phyloP scores from a whole-genome alignment of 164 flowering plant species.

The Umbellularia californica region DNA sequence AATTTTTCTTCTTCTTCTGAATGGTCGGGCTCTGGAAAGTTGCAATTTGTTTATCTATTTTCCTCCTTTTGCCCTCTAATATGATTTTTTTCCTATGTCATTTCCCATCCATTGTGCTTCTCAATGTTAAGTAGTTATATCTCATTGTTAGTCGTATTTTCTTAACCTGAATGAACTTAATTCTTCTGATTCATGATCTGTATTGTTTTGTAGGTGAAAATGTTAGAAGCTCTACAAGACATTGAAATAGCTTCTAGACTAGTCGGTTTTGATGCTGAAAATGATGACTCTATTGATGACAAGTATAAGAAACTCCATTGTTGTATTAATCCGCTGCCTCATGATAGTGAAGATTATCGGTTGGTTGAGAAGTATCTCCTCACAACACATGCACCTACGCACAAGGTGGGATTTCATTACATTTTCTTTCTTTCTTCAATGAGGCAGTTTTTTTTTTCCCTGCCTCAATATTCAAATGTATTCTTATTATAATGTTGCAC shows the following conservation, averaged over 20 bases:
- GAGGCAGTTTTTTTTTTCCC: neutral
- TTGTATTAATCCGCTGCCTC: constrained; percentile 59
- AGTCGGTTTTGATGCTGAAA: constrained; percentile 82
- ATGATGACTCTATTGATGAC: constrained; percentile 73
- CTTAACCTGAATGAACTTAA: neutral
- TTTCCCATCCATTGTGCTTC: neutral
- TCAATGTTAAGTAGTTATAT: too few species aligned
- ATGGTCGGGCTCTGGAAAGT: neutral
- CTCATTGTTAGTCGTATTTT: neutral
- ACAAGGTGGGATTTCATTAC: constrained; percentile 46
- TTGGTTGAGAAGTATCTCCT: constrained; percentile 81
- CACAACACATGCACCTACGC: constrained; percentile 93
- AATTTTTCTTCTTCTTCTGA: too few species aligned
- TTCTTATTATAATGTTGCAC: neutral
- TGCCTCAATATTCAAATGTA: neutral
- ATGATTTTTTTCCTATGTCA: neutral
- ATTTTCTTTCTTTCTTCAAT: neutral
- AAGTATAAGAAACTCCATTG: constrained; percentile 79
- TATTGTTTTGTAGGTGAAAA: constrained; percentile 61
- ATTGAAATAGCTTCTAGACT: constrained; percentile 95
- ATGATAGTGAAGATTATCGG: constrained; percentile 71
- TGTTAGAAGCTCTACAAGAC: constrained; percentile 93
- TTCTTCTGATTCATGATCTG: neutral
- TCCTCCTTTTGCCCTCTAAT: neutral
- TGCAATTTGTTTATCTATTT: too few species aligned